phyloP scores from a whole-genome alignment of 1,284 basidiomycete species.

The Ceratobasidium sp. region DNA sequence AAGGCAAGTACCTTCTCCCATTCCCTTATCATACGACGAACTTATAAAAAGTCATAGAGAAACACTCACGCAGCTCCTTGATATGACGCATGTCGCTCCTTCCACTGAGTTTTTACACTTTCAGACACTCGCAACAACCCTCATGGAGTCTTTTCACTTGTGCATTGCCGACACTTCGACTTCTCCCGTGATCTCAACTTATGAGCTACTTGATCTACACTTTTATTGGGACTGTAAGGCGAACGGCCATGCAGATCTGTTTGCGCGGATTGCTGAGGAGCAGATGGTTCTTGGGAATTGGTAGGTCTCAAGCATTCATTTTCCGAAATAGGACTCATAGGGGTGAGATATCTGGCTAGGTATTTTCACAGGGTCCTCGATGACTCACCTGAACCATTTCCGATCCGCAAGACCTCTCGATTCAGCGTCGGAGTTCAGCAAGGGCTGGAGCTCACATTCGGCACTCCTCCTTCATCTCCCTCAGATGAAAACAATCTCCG shows the following conservation, averaged over 20 bases:
- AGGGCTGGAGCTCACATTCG: slow-evolving; percentile 79
- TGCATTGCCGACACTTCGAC: slow-evolving; percentile 58
- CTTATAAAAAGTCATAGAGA: background rate
- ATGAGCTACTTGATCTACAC: slow-evolving; percentile 76
- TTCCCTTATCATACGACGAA: background rate
- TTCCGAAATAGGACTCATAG: slow-evolving; percentile 4
- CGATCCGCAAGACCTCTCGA: slow-evolving; percentile 58
- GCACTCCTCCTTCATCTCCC: slow-evolving; percentile 53
- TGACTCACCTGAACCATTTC: slow-evolving; percentile 54
- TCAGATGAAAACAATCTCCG: too few species aligned
- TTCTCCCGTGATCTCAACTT: slow-evolving; percentile 56
- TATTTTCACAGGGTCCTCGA: slow-evolving; percentile 77
- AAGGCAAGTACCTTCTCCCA: background rate
- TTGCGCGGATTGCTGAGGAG: slow-evolving; percentile 75
- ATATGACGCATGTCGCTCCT: slow-evolving; percentile 1
- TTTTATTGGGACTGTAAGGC: slow-evolving; percentile 72
- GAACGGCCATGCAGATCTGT: slow-evolving; percentile 73
- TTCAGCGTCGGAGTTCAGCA: slow-evolving; percentile 79
- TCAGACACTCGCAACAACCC: slow-evolving; percentile 62
- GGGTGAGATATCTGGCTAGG: slow-evolving; percentile 60
- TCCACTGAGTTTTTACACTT: slow-evolving; percentile 59
- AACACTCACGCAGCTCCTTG: slow-evolving; percentile 1
- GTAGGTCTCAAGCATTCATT: slow-evolving; percentile 57
- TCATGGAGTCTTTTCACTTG: slow-evolving; percentile 66
- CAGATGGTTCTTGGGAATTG: slow-evolving; percentile 74